Evolutionary conservation across 2,329 filamentous ascomycete genomes (phyloP).

Genomic region (Pyricularia grisea): DNA sequence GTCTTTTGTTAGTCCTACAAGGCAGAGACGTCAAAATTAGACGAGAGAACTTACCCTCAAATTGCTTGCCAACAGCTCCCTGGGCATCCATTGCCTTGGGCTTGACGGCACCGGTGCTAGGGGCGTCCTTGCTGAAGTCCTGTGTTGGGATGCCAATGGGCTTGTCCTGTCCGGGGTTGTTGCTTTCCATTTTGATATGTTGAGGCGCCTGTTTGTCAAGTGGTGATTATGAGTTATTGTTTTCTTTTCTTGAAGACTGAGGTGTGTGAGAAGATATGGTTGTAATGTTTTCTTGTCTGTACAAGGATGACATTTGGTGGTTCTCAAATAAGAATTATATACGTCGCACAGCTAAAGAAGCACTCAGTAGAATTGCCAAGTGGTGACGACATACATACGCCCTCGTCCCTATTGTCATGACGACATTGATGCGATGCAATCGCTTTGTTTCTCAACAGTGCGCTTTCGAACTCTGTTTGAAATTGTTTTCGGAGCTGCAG

Average conservation of each 20-base stretch:
- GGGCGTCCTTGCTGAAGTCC: neutral
- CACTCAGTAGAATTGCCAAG: neutral
- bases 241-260: neutral
- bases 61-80: slow-evolving; percentile 4
- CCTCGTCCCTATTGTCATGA: neutral
- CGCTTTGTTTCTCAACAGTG: neutral
- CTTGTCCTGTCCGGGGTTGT: neutral
- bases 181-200: neutral
- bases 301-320: neutral
- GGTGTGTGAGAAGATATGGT: neutral
- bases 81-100: neutral
- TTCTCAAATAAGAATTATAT: neutral
- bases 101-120: neutral
- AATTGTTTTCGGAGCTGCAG: neutral
- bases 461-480: neutral
- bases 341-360: neutral
- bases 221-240: neutral
- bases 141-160: neutral
- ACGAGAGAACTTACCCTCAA: neutral
- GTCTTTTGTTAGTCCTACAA: neutral
- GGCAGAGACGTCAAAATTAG: no score
- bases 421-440: neutral
- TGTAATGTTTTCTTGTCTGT: neutral
- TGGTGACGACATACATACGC: neutral
- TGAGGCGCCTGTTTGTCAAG: neutral